phyloP scores from a whole-genome alignment of 805 yeast genomes.

The Cyberlindnera samutprakarnensis region DNA sequence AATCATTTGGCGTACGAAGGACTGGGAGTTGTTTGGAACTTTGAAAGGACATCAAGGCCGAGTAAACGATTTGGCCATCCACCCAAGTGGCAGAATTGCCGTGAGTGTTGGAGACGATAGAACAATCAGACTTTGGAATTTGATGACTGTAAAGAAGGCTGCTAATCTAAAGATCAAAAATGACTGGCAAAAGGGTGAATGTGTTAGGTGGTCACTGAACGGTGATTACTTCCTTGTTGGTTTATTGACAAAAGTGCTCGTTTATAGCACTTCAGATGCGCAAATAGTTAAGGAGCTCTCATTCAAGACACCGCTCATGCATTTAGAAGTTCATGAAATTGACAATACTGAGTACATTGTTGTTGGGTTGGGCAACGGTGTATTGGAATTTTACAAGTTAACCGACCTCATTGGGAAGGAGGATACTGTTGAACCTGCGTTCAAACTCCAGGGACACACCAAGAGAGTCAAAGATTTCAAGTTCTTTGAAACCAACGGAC shows the following conservation, averaged over 20 bases:
- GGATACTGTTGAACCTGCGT: conserved; percentile 37
- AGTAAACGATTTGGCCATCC: conserved; percentile 80
- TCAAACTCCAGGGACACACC: conserved; percentile 71
- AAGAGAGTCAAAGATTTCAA: conserved; percentile 77
- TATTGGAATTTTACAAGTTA: conserved; percentile 48
- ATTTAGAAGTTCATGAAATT: conserved; percentile 43
- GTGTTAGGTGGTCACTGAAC: conserved; percentile 55
- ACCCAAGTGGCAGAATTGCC: conserved; percentile 86
- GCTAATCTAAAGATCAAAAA: conserved; percentile 67
- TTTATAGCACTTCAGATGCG: conserved; percentile 60
- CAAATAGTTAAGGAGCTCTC: conserved; percentile 46
- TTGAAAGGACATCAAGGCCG: conserved; percentile 86
- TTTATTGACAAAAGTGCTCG: conserved; percentile 50
- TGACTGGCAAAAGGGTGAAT: conserved; percentile 60
- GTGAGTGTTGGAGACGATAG: conserved; percentile 82
- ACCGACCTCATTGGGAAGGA: conserved; percentile 27
- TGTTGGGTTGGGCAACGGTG: conserved; percentile 67
- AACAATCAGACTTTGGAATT: conserved; percentile 85
- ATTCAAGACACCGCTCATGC: conserved; percentile 56
- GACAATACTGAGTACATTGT: conserved; percentile 49
- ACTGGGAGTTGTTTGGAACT: conserved; percentile 89
- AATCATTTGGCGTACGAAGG: conserved; percentile 90
- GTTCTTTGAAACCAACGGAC: conserved; percentile 31
- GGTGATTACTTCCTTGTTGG: conserved; percentile 80
- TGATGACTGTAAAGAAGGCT: conserved; percentile 95